These are phyloP conservation scores for Trichoderma pleuroti DNA, from an alignment of 2,329 filamentous ascomycete genomes.

Conservation along the genomic window DNA sequence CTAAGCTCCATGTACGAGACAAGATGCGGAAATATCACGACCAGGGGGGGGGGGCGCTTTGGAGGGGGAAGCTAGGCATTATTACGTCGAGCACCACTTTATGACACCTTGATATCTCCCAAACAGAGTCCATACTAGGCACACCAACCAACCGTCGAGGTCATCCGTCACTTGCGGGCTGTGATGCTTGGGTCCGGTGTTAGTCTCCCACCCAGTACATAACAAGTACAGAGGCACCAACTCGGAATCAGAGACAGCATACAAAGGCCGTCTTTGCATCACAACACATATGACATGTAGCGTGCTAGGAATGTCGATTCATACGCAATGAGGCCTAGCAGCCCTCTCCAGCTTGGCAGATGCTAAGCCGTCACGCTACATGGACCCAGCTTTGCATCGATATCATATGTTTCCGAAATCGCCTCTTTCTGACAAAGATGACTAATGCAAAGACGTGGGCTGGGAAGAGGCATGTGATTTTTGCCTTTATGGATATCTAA, in stretches of 20 bases:
- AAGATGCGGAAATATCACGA: slow-evolving; percentile 6
- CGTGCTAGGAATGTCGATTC: background rate
- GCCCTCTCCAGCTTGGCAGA: background rate
- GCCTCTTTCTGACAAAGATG: background rate
- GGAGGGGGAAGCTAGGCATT: background rate
- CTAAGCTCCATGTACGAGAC: slow-evolving; percentile 8
- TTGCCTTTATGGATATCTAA: background rate
- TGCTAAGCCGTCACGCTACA: background rate
- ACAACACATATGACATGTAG: background rate
- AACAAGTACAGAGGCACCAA: background rate
- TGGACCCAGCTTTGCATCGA: slow-evolving; percentile 7
- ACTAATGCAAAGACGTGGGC: background rate
- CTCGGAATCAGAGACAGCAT: background rate
- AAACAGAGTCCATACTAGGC: slow-evolving; percentile 1
- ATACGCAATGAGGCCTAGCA: background rate
- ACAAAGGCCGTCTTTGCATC: background rate
- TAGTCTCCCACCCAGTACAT: background rate
- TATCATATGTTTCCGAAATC: background rate
- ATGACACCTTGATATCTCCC: slow-evolving; percentile 7
- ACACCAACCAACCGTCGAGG: background rate
- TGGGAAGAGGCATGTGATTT: background rate
- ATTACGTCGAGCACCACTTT: slow-evolving; percentile 11
- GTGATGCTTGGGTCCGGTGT: background rate
- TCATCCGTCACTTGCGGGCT: background rate
- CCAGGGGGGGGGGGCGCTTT: background rate